Evolutionary conservation across 371 early-diverging fungal species (phyloP), one percentile per base, ranked within the genome.

Genomic region (Syncephalastrum racemosum): DNA sequence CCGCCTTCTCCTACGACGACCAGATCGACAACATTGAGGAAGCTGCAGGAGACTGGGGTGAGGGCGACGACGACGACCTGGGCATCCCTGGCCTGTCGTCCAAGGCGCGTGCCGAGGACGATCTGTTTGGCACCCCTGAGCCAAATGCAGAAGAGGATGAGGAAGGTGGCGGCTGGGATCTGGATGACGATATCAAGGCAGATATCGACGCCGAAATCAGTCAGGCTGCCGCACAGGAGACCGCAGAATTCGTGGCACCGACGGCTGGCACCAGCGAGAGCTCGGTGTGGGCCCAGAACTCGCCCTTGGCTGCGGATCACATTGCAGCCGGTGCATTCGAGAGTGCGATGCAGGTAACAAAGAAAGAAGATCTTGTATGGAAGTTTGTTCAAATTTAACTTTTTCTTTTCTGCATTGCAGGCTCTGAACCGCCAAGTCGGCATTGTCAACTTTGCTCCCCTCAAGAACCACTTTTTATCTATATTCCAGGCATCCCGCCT

Each of bases 261-360:
- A 72, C 82, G 49, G 82, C 84, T 7, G 97, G 95, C 3, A 78
- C 85, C 2, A 79, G 70, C 58, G 85, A 89, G 62, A 76, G 69
- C 4, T 85, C 86, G 4, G 46, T 79, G 7, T 96, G 95, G 94
- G 74, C 81, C 27, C 90, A 90, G 60, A 92, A 89, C 75, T 93
- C 93, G 3, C 77, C 77, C 19, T 70, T 92, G 46, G 91, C 96
- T 10, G 90, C 84, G 0, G 94, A 95, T 70, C 95, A 96, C 68
- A 85, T 96, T 60, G 94, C 94, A 0, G 94, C 96, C 4, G 98
- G 98, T 46, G 81, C 90, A 5, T 96, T 95, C 69, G 96, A 95
- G 56, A 85, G 85, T 27, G 98, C 96, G 8, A 95, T 98, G 94
- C 88, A 90, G 81, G 83, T 88, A 66, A 54, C 48, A 36, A 13